phyloP scores from a whole-genome alignment of 805 yeast species.

The Myxozyma sirexii region DNA sequence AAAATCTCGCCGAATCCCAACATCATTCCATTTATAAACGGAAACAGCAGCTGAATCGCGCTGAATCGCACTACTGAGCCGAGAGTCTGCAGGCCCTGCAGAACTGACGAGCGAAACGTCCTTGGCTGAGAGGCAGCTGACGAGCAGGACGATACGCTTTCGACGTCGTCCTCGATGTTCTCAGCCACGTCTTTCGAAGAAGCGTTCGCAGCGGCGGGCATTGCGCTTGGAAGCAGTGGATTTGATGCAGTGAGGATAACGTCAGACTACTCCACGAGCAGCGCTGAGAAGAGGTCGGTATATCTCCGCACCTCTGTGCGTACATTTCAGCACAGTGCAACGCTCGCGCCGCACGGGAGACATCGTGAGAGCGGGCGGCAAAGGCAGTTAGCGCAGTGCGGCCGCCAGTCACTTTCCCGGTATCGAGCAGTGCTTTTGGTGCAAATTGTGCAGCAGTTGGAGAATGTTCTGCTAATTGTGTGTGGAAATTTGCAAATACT shows the following conservation, averaged over 20 bases:
- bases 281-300: background rate
- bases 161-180: background rate
- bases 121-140: background rate
- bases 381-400: background rate
- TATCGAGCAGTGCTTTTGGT: background rate
- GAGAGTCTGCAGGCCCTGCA: background rate
- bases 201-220: background rate
- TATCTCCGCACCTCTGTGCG: background rate
- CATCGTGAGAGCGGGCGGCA: background rate
- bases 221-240: too few species aligned
- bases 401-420: background rate
- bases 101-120: background rate
- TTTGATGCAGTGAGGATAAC: too few species aligned
- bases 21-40: constrained; percentile 92
- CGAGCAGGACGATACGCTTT: background rate
- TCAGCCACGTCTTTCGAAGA: background rate
- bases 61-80: constrained; percentile 14
- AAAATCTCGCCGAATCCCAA: constrained; percentile 92
- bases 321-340: background rate
- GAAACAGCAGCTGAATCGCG: constrained; percentile 74
- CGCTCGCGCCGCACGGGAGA: constrained; percentile 3
- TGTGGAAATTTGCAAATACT: background rate
- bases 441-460: background rate
- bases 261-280: too few species aligned
- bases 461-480: background rate